phyloP scores from a whole-genome alignment of 768 basidiomycete genomes.

The Podaxis mareebaensis region DNA sequence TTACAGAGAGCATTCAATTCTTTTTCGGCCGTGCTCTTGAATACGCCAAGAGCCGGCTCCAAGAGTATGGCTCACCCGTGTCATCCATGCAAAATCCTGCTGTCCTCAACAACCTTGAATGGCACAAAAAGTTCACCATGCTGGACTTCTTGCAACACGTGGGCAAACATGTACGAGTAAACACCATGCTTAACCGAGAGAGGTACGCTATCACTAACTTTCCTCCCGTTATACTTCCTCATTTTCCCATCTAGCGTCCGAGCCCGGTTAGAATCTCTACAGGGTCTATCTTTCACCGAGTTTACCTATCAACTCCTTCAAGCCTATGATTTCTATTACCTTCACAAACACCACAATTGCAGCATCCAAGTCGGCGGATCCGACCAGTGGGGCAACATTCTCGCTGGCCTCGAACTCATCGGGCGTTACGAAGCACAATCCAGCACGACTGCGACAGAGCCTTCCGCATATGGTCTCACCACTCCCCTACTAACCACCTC shows the following conservation, averaged over 20 bases:
- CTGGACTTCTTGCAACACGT: conserved; percentile 83
- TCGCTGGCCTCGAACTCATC: conserved; percentile 92
- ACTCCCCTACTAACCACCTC: conserved; percentile 92
- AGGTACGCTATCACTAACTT: conserved; percentile 51
- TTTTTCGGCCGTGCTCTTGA: conserved; percentile 70
- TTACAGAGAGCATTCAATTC: conserved; percentile 62
- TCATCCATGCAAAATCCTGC: conserved; percentile 4
- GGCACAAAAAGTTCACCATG: conserved; percentile 73
- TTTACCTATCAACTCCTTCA: conserved; percentile 98
- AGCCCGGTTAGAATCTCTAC: conserved; percentile 71
- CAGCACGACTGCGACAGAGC: conserved; percentile 23
- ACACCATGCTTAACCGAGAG: conserved; percentile 88
- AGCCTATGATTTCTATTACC: conserved; percentile 89
- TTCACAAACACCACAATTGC: conserved; percentile 67
- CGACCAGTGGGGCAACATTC: conserved; percentile 98
- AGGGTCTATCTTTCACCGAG: conserved; percentile 97
- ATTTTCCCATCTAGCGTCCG: conserved; percentile 59
- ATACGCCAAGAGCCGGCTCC: conserved; percentile 52
- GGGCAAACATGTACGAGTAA: conserved; percentile 80
- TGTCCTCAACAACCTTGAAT: conserved; percentile 58
- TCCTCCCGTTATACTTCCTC: background rate
- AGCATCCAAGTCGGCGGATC: conserved; percentile 92
- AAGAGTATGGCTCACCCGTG: background rate
- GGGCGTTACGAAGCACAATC: conserved; percentile 37
- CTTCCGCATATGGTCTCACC: conserved; percentile 69